Evolutionary conservation across 768 basidiomycete genomes (phyloP).

Genomic region (Russula griseocarnosa): DNA sequence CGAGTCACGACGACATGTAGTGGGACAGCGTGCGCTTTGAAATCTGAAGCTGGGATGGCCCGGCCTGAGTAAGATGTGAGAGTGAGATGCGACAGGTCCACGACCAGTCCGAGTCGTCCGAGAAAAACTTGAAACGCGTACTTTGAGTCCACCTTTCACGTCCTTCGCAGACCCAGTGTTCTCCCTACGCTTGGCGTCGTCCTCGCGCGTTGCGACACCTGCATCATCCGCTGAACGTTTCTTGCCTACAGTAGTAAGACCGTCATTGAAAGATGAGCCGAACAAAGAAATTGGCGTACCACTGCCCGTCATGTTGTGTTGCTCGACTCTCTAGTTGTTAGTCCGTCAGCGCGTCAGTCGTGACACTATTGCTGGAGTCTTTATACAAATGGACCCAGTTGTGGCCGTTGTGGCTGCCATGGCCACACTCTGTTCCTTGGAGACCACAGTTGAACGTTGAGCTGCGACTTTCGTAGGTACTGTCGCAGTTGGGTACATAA

Average conservation of each 20-base stretch:
- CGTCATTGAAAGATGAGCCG: neutral
- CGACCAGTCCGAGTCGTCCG: neutral
- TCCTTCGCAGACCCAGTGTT: conserved; percentile 8
- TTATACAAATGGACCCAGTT: neutral
- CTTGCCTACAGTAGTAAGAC: neutral
- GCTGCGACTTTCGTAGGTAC: no score
- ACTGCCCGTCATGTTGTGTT: neutral
- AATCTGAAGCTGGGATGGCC: conserved; percentile 38
- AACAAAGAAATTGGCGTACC: conserved; percentile 1
- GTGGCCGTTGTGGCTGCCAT: conserved; percentile 6
- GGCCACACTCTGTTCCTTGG: neutral
- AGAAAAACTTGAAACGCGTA: neutral
- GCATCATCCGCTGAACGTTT: conserved; percentile 24
- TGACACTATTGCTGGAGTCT: neutral
- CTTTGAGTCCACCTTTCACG: conserved; percentile 19
- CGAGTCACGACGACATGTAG: conserved; percentile 65
- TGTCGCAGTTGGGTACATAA: no score
- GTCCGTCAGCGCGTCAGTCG: neutral
- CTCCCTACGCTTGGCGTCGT: conserved; percentile 7
- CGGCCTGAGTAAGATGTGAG: neutral
- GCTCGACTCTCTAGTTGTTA: neutral
- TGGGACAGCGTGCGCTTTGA: conserved; percentile 64
- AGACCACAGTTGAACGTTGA: no score
- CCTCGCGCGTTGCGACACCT: conserved; percentile 7
- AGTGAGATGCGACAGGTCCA: neutral